Conservation (phyloP, 192 early-diverging fungal genomes). For the Piromyces sp. region DNA sequence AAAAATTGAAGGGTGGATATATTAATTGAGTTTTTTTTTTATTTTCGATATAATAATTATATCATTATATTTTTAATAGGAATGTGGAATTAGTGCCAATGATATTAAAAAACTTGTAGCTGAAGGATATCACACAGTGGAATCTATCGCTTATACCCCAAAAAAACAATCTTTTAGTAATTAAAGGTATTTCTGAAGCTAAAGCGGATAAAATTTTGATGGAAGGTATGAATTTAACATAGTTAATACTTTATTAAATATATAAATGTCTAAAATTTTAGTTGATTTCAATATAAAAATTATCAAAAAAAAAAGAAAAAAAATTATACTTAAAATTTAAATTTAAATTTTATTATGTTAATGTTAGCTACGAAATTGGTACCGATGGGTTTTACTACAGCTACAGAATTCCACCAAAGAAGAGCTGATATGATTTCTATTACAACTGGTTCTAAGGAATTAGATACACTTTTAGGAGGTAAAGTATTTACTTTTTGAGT, state of each 20-base stretch:
- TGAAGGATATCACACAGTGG: conserved; percentile 78
- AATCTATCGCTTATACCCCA: conserved; percentile 81
- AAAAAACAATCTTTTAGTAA: conserved; percentile 62
- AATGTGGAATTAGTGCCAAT: conserved; percentile 35
- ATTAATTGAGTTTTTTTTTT: conserved; percentile 25
- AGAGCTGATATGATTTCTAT: conserved; percentile 65
- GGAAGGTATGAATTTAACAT: conserved; percentile 71
- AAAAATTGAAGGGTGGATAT: too few relatives aligned
- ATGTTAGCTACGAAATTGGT: conserved; percentile 71
- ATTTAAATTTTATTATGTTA: too few relatives aligned
- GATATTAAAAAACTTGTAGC: conserved; percentile 75
- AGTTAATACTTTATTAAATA: too few relatives aligned
- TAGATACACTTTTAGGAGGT: conserved; percentile 83
- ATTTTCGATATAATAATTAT: neutral
- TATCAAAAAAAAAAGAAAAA: too few relatives aligned
- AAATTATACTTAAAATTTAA: too few relatives aligned
- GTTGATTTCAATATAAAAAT: too few relatives aligned
- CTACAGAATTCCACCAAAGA: conserved; percentile 72
- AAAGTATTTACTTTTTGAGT: neutral
- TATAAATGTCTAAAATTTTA: too few relatives aligned
- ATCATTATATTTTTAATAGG: neutral
- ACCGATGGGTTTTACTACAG: conserved; percentile 89
- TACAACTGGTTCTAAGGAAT: conserved; percentile 74
- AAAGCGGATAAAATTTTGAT: conserved; percentile 87
- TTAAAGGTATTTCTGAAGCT: conserved; percentile 89